Percentiles rank a stretch among this genome's conserved stretches.
Evolutionary conservation across 257 asterid genomes (phyloP).

Genomic region (Craterostigma plantagineum): DNA sequence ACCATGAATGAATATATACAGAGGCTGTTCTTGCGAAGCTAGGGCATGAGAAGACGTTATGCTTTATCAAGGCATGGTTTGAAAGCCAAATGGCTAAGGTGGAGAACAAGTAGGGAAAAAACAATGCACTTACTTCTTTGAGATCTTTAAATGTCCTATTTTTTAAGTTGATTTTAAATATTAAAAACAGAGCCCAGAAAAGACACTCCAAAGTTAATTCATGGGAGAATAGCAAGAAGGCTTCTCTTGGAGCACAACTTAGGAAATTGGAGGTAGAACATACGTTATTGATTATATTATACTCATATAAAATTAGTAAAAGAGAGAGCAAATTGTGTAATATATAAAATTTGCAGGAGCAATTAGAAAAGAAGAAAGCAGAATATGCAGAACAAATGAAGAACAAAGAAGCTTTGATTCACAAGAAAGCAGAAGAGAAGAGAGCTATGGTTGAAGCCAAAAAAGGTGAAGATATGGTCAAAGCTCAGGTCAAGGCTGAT

Average conservation of each 20-base stretch:
- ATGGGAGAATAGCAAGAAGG: constrained; percentile 74
- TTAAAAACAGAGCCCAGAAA: constrained; percentile 41
- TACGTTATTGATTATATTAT: neutral
- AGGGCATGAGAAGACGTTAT: no score
- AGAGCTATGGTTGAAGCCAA: constrained; percentile 38
- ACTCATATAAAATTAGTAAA: no score
- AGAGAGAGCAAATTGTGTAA: neutral
- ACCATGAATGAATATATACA: no score
- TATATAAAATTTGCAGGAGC: constrained; percentile 26
- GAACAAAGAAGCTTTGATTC: constrained; percentile 46
- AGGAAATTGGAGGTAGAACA: constrained; percentile 39
- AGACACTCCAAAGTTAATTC: constrained; percentile 36
- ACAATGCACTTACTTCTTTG: no score
- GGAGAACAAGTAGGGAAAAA: no score
- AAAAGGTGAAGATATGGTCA: constrained; percentile 41
- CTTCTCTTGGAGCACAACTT: constrained; percentile 43
- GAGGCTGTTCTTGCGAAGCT: no score
- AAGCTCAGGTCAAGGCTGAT: constrained; percentile 43
- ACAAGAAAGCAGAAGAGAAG: constrained; percentile 63
- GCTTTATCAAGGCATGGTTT: no score
- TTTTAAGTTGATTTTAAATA: no score
- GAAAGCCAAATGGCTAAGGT: no score
- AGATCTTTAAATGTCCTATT: no score
- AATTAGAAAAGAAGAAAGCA: constrained; percentile 65
- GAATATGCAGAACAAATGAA: constrained; percentile 43